phyloP scores from a whole-genome alignment of 2,329 filamentous ascomycete genomes.

The Zymoseptoria passerinii region DNA sequence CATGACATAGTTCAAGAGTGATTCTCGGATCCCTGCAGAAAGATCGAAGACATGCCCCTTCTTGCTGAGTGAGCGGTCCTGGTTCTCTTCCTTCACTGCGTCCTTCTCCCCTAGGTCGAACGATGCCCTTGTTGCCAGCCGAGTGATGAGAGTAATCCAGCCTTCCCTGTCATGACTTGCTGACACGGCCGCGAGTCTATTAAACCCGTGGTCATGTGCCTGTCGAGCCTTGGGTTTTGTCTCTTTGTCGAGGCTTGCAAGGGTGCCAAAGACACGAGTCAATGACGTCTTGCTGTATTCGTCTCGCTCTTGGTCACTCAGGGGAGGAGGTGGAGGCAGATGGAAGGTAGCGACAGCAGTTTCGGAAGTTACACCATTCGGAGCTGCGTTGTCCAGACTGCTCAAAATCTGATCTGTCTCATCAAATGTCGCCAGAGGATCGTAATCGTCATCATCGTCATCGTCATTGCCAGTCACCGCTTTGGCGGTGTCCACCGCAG shows the following conservation, averaged over 20 bases:
- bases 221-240: slow-evolving; percentile 45
- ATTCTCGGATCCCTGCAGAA: slow-evolving; percentile 65
- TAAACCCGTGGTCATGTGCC: slow-evolving; percentile 56
- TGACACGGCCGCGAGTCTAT: slow-evolving; percentile 60
- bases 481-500: slow-evolving; percentile 24
- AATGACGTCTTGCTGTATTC: slow-evolving; percentile 68
- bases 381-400: slow-evolving; percentile 62
- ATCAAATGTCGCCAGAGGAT: slow-evolving; percentile 72
- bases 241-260: slow-evolving; percentile 63
- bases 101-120: slow-evolving; percentile 55
- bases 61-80: slow-evolving; percentile 10
- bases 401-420: slow-evolving; percentile 70
- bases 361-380: slow-evolving; percentile 32
- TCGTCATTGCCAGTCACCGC: slow-evolving; percentile 35
- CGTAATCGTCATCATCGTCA: slow-evolving; percentile 85
- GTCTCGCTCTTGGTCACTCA: slow-evolving; percentile 64
- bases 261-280: slow-evolving; percentile 67
- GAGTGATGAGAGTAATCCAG: slow-evolving; percentile 81
- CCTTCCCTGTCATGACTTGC: slow-evolving; percentile 78
- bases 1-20: slow-evolving; percentile 75
- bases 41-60: slow-evolving; percentile 39
- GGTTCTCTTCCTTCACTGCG: slow-evolving; percentile 28
- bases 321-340: slow-evolving; percentile 64
- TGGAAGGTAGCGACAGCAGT: slow-evolving; percentile 66
- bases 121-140: slow-evolving; percentile 72